These are phyloP conservation scores for Posidonia oceanica DNA, from an alignment of 116 monocot species.

Conservation along the genomic window DNA sequence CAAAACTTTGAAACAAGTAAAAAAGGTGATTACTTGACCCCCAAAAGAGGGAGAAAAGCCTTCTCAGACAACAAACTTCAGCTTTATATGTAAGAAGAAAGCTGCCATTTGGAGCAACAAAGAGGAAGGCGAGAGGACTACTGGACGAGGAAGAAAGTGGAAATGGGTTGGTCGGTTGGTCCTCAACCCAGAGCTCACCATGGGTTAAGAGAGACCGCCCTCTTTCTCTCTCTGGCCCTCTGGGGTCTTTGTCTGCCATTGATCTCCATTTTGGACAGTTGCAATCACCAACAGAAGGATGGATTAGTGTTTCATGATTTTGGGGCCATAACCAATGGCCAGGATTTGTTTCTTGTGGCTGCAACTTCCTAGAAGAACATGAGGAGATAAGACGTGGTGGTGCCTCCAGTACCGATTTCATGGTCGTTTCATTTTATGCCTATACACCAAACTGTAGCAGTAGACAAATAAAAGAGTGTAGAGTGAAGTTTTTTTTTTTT, in stretches of 20 bases:
- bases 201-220: background rate
- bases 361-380: background rate
- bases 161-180: background rate
- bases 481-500: too few species aligned
- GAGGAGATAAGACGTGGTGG: background rate
- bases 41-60: background rate
- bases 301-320: background rate
- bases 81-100: too few species aligned
- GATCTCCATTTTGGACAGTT: background rate
- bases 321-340: constrained; percentile 12
- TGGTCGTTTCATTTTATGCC: too few species aligned
- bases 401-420: background rate
- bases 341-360: constrained; percentile 9
- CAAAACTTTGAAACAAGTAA: background rate
- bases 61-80: background rate
- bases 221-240: too few species aligned
- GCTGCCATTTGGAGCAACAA: too few species aligned
- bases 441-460: too few species aligned
- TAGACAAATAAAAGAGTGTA: too few species aligned
- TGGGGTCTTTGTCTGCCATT: too few species aligned
- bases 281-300: background rate
- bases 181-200: background rate
- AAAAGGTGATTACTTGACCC: background rate
- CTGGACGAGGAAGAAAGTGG: background rate
- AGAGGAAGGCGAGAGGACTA: too few species aligned